A percentile compares a stretch with the other conserved stretches of the same genome.
phyloP scores from a whole-genome alignment of 2,329 filamentous ascomycete species.

The Dothideomycetes sp. region DNA sequence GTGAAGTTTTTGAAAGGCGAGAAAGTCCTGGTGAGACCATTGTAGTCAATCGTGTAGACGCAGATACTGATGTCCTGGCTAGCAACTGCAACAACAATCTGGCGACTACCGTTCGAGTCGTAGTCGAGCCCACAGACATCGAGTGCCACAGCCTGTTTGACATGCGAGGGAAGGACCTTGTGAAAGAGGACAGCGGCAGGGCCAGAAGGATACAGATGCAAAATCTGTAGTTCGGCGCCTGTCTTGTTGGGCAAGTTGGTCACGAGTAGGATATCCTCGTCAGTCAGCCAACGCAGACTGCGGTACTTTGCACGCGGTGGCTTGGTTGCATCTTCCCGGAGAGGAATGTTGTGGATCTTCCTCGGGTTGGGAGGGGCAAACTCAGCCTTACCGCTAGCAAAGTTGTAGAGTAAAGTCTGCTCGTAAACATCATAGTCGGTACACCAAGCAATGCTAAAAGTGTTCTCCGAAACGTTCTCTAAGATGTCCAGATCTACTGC shows the following conservation, averaged over 20 bases:
- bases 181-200: slow-evolving; percentile 37
- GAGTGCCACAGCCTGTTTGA: slow-evolving; percentile 67
- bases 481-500: slow-evolving; percentile 61
- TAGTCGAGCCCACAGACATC: slow-evolving; percentile 60
- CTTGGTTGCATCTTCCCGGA: slow-evolving; percentile 14
- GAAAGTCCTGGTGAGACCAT: slow-evolving; percentile 36
- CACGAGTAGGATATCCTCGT: slow-evolving; percentile 42
- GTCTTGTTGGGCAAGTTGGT: slow-evolving; percentile 43
- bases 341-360: slow-evolving; percentile 31
- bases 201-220: slow-evolving; percentile 51
- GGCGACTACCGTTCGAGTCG: slow-evolving; percentile 51
- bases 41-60: slow-evolving; percentile 66
- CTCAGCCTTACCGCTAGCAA: slow-evolving; percentile 26
- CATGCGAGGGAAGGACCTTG: slow-evolving; percentile 52
- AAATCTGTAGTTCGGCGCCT: slow-evolving; percentile 44
- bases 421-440: slow-evolving; percentile 64
- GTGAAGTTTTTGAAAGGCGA: slow-evolving; percentile 39
- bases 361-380: slow-evolving; percentile 30
- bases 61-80: slow-evolving; percentile 70
- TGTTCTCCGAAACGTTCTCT: slow-evolving; percentile 44
- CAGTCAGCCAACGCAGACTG: slow-evolving; percentile 44
- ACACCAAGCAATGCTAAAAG: slow-evolving; percentile 68
- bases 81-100: slow-evolving; percentile 71
- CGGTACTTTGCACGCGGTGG: slow-evolving; percentile 39
- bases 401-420: slow-evolving; percentile 46